Evolutionary conservation across 2,329 filamentous ascomycete genomes (phyloP).

Genomic region (Beauveria sp.): DNA sequence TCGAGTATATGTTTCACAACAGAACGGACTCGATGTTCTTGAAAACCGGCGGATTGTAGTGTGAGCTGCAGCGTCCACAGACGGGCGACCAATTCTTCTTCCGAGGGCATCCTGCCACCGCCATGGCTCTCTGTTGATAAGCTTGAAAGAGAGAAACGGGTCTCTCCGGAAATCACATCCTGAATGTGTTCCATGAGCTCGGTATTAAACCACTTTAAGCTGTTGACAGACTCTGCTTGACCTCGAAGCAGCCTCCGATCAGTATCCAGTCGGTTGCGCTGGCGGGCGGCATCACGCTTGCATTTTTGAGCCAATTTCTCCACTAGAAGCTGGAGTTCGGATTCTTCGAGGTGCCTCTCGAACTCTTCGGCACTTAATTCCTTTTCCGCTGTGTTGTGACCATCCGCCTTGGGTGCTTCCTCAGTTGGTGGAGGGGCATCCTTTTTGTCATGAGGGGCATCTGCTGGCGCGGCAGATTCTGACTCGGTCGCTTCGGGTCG

Average conservation of each 20-base stretch:
- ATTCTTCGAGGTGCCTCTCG: slow-evolving; percentile 78
- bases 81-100: slow-evolving; percentile 71
- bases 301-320: slow-evolving; percentile 77
- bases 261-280: slow-evolving; percentile 71
- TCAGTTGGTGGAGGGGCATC: slow-evolving; percentile 24
- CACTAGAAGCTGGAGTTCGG: slow-evolving; percentile 80
- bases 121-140: slow-evolving; percentile 36
- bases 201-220: slow-evolving; percentile 69
- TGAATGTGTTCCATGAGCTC: slow-evolving; percentile 74
- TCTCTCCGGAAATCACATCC: slow-evolving; percentile 61
- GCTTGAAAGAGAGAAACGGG: slow-evolving; percentile 46
- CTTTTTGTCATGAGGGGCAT: slow-evolving; percentile 2
- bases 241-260: slow-evolving; percentile 74
- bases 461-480: slow-evolving; percentile 15
- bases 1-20: slow-evolving; percentile 60
- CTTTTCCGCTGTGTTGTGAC: slow-evolving; percentile 25
- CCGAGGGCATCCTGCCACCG: slow-evolving; percentile 48
- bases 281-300: slow-evolving; percentile 69
- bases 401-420: slow-evolving; percentile 11
- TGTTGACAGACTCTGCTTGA: slow-evolving; percentile 66
- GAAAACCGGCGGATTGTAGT: slow-evolving; percentile 62
- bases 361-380: slow-evolving; percentile 77
- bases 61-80: slow-evolving; percentile 79
- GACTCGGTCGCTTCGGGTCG: slow-evolving; percentile 50
- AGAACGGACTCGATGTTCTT: slow-evolving; percentile 52